These are phyloP conservation scores for Adansonia rubrostipa DNA, from an alignment of 441 rosid genomes.

Conservation along the genomic window DNA sequence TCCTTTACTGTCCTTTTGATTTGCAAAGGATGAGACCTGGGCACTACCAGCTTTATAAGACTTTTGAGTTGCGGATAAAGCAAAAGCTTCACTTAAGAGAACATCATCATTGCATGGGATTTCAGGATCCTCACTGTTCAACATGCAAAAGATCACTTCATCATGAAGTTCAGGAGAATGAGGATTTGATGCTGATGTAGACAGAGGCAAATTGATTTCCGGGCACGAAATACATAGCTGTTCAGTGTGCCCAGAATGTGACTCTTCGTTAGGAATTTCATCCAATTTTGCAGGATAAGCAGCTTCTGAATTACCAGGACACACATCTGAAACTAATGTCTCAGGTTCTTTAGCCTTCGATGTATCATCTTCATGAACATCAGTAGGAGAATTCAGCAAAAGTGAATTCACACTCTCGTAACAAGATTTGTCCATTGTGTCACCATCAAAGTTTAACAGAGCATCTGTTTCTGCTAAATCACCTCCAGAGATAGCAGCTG, in stretches of 20 bases:
- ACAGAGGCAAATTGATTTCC: conserved; percentile 39
- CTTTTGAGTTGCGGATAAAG: conserved; percentile 20
- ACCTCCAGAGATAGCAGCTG: conserved; percentile 40
- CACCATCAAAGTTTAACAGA: conserved; percentile 41
- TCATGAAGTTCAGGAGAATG: conserved; percentile 28
- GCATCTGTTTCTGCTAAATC: conserved; percentile 39
- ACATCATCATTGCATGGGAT: conserved; percentile 52
- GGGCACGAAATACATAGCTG: conserved; percentile 25
- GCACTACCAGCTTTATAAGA: conserved; percentile 15
- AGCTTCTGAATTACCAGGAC: conserved; percentile 30
- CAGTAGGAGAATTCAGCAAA: conserved; percentile 30
- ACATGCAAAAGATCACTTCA: conserved; percentile 32
- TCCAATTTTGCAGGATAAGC: conserved; percentile 32
- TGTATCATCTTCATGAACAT: conserved; percentile 30
- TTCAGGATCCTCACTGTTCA: conserved; percentile 58
- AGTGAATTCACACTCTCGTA: conserved; percentile 27
- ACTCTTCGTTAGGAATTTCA: conserved; percentile 30
- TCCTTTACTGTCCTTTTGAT: conserved; percentile 24
- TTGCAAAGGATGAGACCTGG: conserved; percentile 28
- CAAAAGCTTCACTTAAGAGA: conserved; percentile 25
- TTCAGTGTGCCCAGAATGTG: conserved; percentile 28
- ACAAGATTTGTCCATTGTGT: conserved; percentile 27
- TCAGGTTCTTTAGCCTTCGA: conserved; percentile 30
- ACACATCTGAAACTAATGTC: conserved; percentile 22
- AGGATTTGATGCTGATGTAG: conserved; percentile 24